Percentiles rank a stretch among this genome's conserved stretches.
Conservation (phyloP, 805 yeast genomes). For the Candida maesae region DNA sequence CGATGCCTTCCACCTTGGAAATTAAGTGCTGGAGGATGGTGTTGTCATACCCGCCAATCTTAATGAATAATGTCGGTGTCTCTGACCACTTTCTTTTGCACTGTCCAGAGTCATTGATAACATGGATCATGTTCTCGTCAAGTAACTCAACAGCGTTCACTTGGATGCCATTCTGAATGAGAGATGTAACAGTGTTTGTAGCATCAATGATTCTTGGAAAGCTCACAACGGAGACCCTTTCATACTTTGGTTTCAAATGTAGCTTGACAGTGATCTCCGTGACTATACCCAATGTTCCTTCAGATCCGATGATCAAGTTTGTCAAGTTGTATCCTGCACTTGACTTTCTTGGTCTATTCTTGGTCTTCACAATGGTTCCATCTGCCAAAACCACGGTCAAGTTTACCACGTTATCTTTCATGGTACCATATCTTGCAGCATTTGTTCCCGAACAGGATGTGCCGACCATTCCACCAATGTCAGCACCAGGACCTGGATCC, state of each 20-base stretch:
- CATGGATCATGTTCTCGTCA: conserved; percentile 69
- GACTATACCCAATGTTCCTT: conserved; percentile 75
- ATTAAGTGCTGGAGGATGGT: conserved; percentile 49
- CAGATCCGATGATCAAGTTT: conserved; percentile 68
- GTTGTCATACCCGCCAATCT: conserved; percentile 49
- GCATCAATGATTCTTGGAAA: conserved; percentile 72
- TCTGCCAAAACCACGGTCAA: conserved; percentile 76
- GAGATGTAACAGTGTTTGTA: conserved; percentile 59
- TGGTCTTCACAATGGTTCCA: conserved; percentile 73
- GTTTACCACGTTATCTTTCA: conserved; percentile 67
- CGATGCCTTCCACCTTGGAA: conserved; percentile 44
- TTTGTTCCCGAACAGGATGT: conserved; percentile 80
- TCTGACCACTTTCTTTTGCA: conserved; percentile 48
- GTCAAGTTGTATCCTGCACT: conserved; percentile 79
- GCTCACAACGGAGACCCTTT: conserved; percentile 64
- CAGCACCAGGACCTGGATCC: conserved; percentile 79
- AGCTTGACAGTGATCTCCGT: conserved; percentile 74
- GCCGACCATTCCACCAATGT: conserved; percentile 74
- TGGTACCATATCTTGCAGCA: conserved; percentile 78
- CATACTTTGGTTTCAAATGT: conserved; percentile 60
- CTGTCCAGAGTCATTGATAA: conserved; percentile 56
- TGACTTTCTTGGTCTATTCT: conserved; percentile 69
- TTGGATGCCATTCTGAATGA: conserved; percentile 59
- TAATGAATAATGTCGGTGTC: conserved; percentile 59
- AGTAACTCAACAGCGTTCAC: conserved; percentile 73